These are phyloP conservation scores for Heliocybe sulcata DNA, from an alignment of 1,284 basidiomycete species.

Conservation along the genomic window DNA sequence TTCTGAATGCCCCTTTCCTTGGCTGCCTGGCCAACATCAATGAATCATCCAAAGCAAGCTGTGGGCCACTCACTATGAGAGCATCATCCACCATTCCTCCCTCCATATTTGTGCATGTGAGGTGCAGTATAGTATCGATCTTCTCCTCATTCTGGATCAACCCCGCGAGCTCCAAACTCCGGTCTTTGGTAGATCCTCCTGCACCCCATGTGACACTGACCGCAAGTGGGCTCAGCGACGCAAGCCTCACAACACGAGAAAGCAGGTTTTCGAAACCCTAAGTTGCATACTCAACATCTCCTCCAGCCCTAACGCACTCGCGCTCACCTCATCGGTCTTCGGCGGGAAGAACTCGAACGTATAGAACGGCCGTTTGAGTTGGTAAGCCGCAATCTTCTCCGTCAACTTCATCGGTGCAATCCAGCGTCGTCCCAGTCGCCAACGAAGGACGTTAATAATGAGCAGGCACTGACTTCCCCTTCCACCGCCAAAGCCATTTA, in stretches of 20 bases:
- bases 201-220: slow-evolving; percentile 95
- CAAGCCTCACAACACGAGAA: slow-evolving; percentile 71
- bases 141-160: slow-evolving; percentile 65
- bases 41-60: background rate
- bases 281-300: slow-evolving; percentile 1
- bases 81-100: slow-evolving; percentile 83
- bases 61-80: slow-evolving; percentile 50
- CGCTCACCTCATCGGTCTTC: slow-evolving; percentile 72
- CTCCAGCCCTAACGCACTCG: slow-evolving; percentile 6
- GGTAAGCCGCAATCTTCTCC: slow-evolving; percentile 48
- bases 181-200: slow-evolving; percentile 88
- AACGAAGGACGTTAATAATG: background rate
- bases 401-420: slow-evolving; percentile 52
- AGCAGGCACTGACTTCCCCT: background rate
- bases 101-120: slow-evolving; percentile 98
- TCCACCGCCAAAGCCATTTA: background rate
- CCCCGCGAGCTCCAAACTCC: slow-evolving; percentile 81
- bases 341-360: slow-evolving; percentile 97
- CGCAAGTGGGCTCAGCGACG: slow-evolving; percentile 65
- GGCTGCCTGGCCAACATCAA: slow-evolving; percentile 49
- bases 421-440: background rate
- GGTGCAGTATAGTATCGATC: slow-evolving; percentile 84
- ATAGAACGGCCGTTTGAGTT: slow-evolving; percentile 57
- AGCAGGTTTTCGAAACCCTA: slow-evolving; percentile 85
- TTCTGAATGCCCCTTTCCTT: slow-evolving; percentile 83